Base-by-base conservation (phyloP, 2,329 filamentous ascomycete genomes). In the Phyllosticta paracitricarpa region DNA sequence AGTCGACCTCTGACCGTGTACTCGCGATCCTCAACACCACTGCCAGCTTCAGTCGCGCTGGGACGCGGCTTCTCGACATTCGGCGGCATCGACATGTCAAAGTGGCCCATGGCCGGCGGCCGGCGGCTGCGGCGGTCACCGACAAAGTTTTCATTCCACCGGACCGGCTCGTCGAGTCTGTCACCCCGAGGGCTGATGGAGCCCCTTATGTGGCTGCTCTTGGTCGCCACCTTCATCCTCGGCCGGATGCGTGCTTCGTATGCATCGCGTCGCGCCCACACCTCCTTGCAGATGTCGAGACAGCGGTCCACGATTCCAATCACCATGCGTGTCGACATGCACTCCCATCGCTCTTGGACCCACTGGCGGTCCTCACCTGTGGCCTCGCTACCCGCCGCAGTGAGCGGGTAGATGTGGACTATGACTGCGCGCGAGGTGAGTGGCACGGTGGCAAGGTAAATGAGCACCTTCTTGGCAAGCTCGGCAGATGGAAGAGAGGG, bases 251-350 rank as follows among this genome's bases (percentile, higher is more conserved):
- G 77, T 26, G 67, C 68, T 57, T 76, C 77, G 64, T 79, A 79
- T 4, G 72, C 75, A 67, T 89, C 86, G 33, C 85, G 79, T 12
- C 86, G 80, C 28, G 72, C 71, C 86, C 87, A 89, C 0, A 89
- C 85, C 69, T 88, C 86, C 61, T 81, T 80, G 24, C 85, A 81
- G 6, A 89, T 83, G 54, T 86, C 81, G 64, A 82, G 76, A 63
- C 84, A 87, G 26, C 84, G 82, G 67, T 88, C 85, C 54, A 89
- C 80, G 56, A 87, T 85, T 17, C 86, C 86, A 54, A 89, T 84
- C 71, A 83, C 84, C 75, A 89, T 81, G 28, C 86, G 78, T 22
- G 76, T 73, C 58, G 79, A 78, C 77, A 89, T 86, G 2, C 79
- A 75, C 4, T 74, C 72, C 86, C 86, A 89, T 35, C 86, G 79